Conservation (phyloP, 164 flowering plant species). For the Aristolochia californica region DNA sequence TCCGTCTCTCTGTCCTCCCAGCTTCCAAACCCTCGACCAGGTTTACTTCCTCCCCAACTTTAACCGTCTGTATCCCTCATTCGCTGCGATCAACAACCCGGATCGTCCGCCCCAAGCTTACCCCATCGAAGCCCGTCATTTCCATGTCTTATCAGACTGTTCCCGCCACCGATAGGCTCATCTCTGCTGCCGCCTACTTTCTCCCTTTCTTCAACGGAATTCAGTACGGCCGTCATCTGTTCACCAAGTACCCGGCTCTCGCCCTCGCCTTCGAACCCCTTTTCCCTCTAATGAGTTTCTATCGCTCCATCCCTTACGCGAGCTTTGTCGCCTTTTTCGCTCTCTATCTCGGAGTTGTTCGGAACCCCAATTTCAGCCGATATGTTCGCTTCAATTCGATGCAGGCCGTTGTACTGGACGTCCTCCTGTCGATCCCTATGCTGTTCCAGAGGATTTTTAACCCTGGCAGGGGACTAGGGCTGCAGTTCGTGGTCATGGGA, state of each 20-base stretch:
- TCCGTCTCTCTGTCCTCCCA: conserved; percentile 31
- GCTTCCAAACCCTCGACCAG: conserved; percentile 14
- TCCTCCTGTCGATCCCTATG: conserved; percentile 56
- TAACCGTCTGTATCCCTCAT: conserved; percentile 1
- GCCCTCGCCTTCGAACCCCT: conserved; percentile 49
- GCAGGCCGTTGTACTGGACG: conserved; percentile 91
- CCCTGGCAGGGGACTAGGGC: conserved; percentile 60
- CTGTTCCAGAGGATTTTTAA: conserved; percentile 48
- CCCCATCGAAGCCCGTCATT: conserved; percentile 6
- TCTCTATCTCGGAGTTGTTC: conserved; percentile 64
- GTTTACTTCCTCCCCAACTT: conserved; percentile 2
- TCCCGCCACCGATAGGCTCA: conserved; percentile 66
- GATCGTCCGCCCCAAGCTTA: conserved; percentile 12
- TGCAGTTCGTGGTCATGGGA: conserved; percentile 34
- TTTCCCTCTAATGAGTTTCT: conserved; percentile 49
- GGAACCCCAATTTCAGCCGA: conserved; percentile 53
- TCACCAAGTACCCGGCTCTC: conserved; percentile 40
- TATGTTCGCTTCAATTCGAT: conserved; percentile 81
- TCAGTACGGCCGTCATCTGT: conserved; percentile 71
- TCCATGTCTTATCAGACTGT: conserved; percentile 34
- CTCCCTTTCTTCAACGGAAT: conserved; percentile 92
- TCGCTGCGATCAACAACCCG: conserved; percentile 7
- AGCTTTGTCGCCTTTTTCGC: conserved; percentile 80
- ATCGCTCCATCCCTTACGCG: conserved; percentile 68
- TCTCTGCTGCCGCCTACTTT: conserved; percentile 61